These are phyloP conservation scores for Saccharomycopsis sp. DNA, from an alignment of 805 yeast genomes.

Conservation along the genomic window DNA sequence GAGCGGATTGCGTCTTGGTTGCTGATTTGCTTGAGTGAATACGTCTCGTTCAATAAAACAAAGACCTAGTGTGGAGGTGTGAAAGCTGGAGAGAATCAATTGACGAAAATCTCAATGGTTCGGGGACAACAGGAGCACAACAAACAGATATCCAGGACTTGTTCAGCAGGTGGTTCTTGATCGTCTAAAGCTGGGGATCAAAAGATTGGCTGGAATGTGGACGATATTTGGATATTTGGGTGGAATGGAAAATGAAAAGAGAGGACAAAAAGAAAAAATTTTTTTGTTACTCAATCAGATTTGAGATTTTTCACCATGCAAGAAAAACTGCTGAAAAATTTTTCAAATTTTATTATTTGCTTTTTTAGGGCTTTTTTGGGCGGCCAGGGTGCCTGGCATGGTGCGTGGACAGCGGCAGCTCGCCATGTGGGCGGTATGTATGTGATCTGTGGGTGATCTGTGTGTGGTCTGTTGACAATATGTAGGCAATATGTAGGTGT, in stretches of 20 bases:
- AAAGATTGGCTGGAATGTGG: not conserved
- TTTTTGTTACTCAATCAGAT: not conserved
- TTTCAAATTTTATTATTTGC: not conserved
- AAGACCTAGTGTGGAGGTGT: too few species aligned
- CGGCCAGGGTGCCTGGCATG: too few species aligned
- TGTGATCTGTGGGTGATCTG: too few species aligned
- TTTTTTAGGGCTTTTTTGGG: slow-evolving; percentile 3
- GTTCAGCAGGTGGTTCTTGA: not conserved
- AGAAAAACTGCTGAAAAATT: not conserved
- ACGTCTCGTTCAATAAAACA: not conserved
- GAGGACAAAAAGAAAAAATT: slow-evolving; percentile 6
- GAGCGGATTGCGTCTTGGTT: not conserved
- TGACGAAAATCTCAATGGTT: not conserved
- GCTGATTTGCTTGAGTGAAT: too few species aligned
- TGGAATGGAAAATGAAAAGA: not conserved
- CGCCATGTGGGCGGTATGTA: too few species aligned
- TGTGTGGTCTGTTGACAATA: too few species aligned
- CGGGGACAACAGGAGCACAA: not conserved
- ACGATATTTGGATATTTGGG: not conserved
- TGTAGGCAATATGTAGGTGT: too few species aligned
- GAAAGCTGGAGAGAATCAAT: not conserved
- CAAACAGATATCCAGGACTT: not conserved
- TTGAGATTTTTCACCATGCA: not conserved
- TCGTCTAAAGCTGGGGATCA: not conserved
- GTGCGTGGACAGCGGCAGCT: too few species aligned